phyloP scores from a whole-genome alignment of 2,329 filamentous ascomycete species.

The Trichoderma afroharzianum region DNA sequence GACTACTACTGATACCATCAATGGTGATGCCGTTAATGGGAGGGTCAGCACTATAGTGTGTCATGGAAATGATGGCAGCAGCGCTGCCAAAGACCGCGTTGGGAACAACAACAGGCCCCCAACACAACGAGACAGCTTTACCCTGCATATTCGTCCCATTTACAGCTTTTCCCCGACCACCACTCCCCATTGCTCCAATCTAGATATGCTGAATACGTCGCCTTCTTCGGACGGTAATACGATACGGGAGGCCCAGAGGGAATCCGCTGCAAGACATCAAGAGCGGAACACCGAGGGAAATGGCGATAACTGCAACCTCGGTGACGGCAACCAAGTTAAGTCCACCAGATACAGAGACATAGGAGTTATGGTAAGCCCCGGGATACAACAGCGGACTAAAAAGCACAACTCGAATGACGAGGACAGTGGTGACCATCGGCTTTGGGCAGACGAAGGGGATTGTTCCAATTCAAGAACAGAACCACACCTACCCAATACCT shows the following conservation, averaged over 20 bases:
- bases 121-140: neutral
- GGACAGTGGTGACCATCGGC: neutral
- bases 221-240: neutral
- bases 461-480: neutral
- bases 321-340: neutral
- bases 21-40: neutral
- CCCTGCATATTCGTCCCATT: neutral
- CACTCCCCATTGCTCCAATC: neutral
- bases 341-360: constrained; percentile 22
- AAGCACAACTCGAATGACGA: neutral
- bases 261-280: neutral
- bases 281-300: neutral
- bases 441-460: neutral
- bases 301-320: neutral
- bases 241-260: neutral
- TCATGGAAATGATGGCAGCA: neutral
- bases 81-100: neutral
- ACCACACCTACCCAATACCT: neutral
- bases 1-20: neutral
- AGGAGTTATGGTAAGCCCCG: constrained; percentile 21
- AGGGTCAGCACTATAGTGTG: neutral
- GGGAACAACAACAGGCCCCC: neutral
- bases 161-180: neutral
- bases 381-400: neutral
- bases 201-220: neutral